phyloP scores from a whole-genome alignment of 2,329 filamentous ascomycete genomes.

The Ambrosiella beaveri region DNA sequence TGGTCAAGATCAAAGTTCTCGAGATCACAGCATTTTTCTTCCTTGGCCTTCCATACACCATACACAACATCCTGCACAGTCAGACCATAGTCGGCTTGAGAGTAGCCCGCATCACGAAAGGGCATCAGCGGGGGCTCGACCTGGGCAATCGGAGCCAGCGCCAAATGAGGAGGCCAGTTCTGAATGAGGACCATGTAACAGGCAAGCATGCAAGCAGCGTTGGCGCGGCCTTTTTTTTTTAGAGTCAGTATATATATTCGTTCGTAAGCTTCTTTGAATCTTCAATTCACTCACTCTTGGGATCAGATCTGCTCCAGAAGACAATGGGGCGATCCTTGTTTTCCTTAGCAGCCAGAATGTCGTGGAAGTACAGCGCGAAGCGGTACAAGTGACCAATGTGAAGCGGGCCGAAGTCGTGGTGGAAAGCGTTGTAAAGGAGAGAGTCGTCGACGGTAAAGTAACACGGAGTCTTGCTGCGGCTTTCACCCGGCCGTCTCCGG shows the following conservation, averaged over 20 bases:
- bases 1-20: slow-evolving; percentile 93
- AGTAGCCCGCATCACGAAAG: slow-evolving; percentile 95
- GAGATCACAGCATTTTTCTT: slow-evolving; percentile 77
- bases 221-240: slow-evolving; percentile 52
- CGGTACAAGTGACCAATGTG: slow-evolving; percentile 96
- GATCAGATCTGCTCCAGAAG: slow-evolving; percentile 87
- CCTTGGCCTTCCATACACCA: slow-evolving; percentile 96
- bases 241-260: slow-evolving; percentile 1
- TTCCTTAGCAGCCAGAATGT: slow-evolving; percentile 78
- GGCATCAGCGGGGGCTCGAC: slow-evolving; percentile 97
- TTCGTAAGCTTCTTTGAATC: background rate
- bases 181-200: slow-evolving; percentile 99
- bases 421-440: slow-evolving; percentile 93
- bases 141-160: slow-evolving; percentile 87
- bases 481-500: slow-evolving; percentile 30
- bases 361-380: slow-evolving; percentile 89
- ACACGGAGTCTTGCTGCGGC: slow-evolving; percentile 41
- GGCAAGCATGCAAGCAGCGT: slow-evolving; percentile 84
- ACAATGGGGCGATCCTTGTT: slow-evolving; percentile 84
- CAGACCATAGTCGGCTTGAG: slow-evolving; percentile 89
- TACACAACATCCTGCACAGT: slow-evolving; percentile 97
- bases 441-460: slow-evolving; percentile 93
- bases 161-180: slow-evolving; percentile 90
- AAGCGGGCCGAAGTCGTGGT: slow-evolving; percentile 92
- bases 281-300: slow-evolving; percentile 45